A percentile compares a stretch with the other conserved stretches of the same genome.
These are phyloP conservation scores for Cryptococcus maquisensis DNA, from an alignment of 1,284 basidiomycete species.

Conservation along the genomic window DNA sequence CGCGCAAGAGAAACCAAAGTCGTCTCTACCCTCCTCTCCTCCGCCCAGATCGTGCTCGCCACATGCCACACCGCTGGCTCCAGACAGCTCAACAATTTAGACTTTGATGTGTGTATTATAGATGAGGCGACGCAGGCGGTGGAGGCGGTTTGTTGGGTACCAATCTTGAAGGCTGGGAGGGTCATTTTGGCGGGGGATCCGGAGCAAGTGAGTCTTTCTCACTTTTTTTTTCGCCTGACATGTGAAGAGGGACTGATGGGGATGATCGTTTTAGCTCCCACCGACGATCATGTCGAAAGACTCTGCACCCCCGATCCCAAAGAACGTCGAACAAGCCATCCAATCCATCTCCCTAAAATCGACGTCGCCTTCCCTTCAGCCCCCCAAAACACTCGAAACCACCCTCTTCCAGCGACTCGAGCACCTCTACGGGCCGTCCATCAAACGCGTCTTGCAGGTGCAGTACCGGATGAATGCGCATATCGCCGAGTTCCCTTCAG, in stretches of 20 bases:
- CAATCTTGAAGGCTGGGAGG: slow-evolving; percentile 78
- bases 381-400: slow-evolving; percentile 72
- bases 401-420: slow-evolving; percentile 91
- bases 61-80: slow-evolving; percentile 90
- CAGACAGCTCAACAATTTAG: slow-evolving; percentile 65
- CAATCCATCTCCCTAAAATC: not conserved
- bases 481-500: slow-evolving; percentile 84
- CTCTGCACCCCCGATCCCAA: slow-evolving; percentile 7
- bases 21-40: slow-evolving; percentile 68
- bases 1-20: slow-evolving; percentile 80
- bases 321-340: slow-evolving; percentile 3
- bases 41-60: slow-evolving; percentile 79
- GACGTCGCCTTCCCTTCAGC: slow-evolving; percentile 28
- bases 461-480: slow-evolving; percentile 89
- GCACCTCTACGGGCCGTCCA: slow-evolving; percentile 71
- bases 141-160: slow-evolving; percentile 96
- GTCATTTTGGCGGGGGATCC: slow-evolving; percentile 86
- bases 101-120: slow-evolving; percentile 88
- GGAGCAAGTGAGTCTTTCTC: slow-evolving; percentile 56
- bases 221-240: too few relatives aligned
- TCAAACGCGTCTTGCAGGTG: slow-evolving; percentile 80
- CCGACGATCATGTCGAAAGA: slow-evolving; percentile 75
- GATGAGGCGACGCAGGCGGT: slow-evolving; percentile 95
- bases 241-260: not conserved
- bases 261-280: slow-evolving; percentile 65